phyloP scores from a whole-genome alignment of 2,329 filamentous ascomycete genomes.

The Aspergillus eucalypticola region DNA sequence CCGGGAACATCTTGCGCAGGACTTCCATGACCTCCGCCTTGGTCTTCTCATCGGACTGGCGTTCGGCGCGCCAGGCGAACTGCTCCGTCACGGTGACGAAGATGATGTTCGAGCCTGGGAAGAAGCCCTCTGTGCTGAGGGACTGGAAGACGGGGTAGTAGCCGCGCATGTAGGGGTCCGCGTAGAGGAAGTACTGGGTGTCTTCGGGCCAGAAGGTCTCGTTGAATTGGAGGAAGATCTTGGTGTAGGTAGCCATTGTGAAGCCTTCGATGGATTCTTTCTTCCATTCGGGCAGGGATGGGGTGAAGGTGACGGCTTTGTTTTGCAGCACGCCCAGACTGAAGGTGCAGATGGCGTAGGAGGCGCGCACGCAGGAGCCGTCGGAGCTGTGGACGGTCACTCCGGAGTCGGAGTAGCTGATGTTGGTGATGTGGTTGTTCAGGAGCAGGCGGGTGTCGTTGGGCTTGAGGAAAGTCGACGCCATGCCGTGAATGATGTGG shows the following conservation, averaged over 20 bases:
- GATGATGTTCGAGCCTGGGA: conserved; percentile 63
- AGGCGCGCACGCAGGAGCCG: conserved; percentile 59
- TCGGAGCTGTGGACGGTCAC: conserved; percentile 58
- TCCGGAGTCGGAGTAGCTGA: conserved; percentile 54
- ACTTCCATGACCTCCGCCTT: conserved; percentile 59
- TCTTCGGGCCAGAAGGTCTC: conserved; percentile 64
- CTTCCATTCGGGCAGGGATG: conserved; percentile 65
- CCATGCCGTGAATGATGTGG: conserved; percentile 58
- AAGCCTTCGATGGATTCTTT: conserved; percentile 63
- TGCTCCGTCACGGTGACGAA: conserved; percentile 64
- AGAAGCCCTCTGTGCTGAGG: conserved; percentile 57
- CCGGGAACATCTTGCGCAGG: conserved; percentile 62
- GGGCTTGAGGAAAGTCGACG: conserved; percentile 56
- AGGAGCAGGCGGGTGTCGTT: conserved; percentile 62
- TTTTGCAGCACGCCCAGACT: conserved; percentile 68
- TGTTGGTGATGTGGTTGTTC: conserved; percentile 57
- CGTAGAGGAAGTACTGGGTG: conserved; percentile 57
- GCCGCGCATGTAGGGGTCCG: conserved; percentile 50
- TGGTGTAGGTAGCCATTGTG: conserved; percentile 69
- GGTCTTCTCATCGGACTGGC: conserved; percentile 60
- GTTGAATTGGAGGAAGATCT: conserved; percentile 70
- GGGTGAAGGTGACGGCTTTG: conserved; percentile 59
- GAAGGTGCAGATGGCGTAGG: conserved; percentile 67
- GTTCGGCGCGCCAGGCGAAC: conserved; percentile 60
- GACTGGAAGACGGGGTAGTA: conserved; percentile 67